Percentiles rank a stretch among this genome's conserved stretches.
Evolutionary conservation across 208 protist species (phyloP).

Genomic region (Vickermania spadyakhi): DNA sequence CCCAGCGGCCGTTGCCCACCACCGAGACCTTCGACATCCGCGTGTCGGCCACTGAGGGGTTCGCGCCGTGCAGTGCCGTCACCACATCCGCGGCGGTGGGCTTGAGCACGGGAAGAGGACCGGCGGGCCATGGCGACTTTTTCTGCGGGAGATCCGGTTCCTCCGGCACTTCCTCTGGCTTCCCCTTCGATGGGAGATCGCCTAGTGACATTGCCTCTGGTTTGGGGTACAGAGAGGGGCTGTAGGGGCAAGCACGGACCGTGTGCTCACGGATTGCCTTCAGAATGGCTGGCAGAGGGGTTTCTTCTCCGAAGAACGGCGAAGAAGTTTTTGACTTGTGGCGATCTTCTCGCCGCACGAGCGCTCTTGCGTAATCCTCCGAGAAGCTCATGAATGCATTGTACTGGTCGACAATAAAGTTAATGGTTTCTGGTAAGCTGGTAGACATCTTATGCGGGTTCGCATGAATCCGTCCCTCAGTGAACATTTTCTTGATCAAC

Average conservation of each 20-base stretch:
- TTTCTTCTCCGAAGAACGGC: conserved; percentile 8
- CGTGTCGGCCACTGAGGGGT: conserved; percentile 20
- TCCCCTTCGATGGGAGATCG: not conserved
- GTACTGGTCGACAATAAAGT: conserved; percentile 45
- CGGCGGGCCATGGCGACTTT: not conserved
- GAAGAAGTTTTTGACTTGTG: conserved; percentile 7
- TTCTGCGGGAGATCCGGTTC: not conserved
- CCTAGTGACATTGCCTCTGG: not conserved
- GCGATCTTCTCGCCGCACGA: conserved; percentile 15
- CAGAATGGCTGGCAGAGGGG: not conserved
- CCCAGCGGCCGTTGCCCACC: conserved; percentile 45
- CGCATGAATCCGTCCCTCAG: conserved; percentile 34
- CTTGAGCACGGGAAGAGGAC: not conserved
- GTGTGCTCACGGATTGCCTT: not conserved
- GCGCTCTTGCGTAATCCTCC: conserved; percentile 22
- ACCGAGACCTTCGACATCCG: conserved; percentile 14
- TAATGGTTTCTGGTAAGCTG: conserved; percentile 26
- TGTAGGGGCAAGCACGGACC: not conserved
- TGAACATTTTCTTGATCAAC: conserved; percentile 44
- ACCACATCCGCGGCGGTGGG: conserved; percentile 1
- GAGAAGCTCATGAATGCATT: conserved; percentile 41
- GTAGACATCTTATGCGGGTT: conserved; percentile 12
- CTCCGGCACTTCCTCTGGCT: not conserved
- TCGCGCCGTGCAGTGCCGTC: conserved; percentile 11
- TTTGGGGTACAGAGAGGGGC: not conserved